Evolutionary conservation across 2,329 filamentous ascomycete genomes (phyloP).

Genomic region (Venturia effusa): DNA sequence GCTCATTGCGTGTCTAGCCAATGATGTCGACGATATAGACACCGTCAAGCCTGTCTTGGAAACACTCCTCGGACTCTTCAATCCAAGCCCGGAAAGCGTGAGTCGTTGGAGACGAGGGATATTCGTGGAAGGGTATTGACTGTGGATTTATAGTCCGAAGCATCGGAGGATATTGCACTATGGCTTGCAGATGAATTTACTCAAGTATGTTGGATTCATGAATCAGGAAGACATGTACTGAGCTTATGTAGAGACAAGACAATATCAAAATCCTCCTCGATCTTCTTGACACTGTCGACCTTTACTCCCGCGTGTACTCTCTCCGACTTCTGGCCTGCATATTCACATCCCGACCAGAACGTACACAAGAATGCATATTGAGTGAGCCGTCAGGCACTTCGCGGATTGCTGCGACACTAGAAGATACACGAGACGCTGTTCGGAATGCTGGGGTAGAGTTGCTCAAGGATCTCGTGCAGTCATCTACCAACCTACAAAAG

Average conservation of each 20-base stretch:
- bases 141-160: slow-evolving; percentile 58
- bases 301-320: slow-evolving; percentile 84
- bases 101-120: slow-evolving; percentile 19
- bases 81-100: slow-evolving; percentile 51
- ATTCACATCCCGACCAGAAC: slow-evolving; percentile 71
- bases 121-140: not conserved
- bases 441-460: slow-evolving; percentile 70
- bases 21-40: slow-evolving; percentile 89
- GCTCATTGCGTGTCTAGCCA: slow-evolving; percentile 72
- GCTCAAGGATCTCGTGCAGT: slow-evolving; percentile 77
- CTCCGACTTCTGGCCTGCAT: slow-evolving; percentile 84
- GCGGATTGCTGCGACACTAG: slow-evolving; percentile 70
- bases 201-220: slow-evolving; percentile 44
- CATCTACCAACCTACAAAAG: slow-evolving; percentile 83
- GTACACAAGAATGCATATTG: slow-evolving; percentile 90
- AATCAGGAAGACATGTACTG: slow-evolving; percentile 28
- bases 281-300: slow-evolving; percentile 76
- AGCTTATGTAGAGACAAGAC: slow-evolving; percentile 66
- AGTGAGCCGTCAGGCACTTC: slow-evolving; percentile 81
- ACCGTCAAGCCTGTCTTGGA: slow-evolving; percentile 92
- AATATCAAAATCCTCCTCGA: slow-evolving; percentile 87
- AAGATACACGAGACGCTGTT: slow-evolving; percentile 77
- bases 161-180: slow-evolving; percentile 87
- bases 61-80: slow-evolving; percentile 89
- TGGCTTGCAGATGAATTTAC: slow-evolving; percentile 99